Base-by-base conservation (phyloP, 257 asterid species). In the Vinca minor region DNA sequence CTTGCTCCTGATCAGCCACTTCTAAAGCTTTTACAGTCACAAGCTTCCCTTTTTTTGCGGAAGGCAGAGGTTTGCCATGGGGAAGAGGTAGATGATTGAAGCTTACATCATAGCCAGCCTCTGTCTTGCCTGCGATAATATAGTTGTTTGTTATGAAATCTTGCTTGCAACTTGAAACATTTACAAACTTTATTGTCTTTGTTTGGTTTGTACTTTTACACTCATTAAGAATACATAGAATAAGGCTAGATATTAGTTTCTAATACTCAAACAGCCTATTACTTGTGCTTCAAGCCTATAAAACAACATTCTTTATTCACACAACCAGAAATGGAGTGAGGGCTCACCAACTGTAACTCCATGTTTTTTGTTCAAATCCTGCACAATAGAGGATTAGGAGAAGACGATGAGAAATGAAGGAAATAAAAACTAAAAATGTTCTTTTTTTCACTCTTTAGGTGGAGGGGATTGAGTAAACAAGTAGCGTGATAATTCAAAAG, bases 281-380 rank as follows among this genome's bases (percentile, higher is more conserved):
- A 0, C 50, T 17, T 52, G 53, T 39, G 44, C 29, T 65, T 67
- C 42, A 61, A 53, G 39, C 34, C 20, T 56, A 76, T 35, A 28
- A 64, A n/a, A 54, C 55, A 62, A 67, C 36, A 70, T 29, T 39
- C 54, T 9, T 23, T 3, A 63, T 9, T 44, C 15, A 75, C 41
- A 62, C 13, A 60, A 55, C 60, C 23, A 58, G 14, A 50, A 54
- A 35, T 26, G 61, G 64, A 65, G 49, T 55, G 71, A 77, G 63
- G 21, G 73, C 93, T 85, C 77, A 89, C 98, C 91, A 9, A 29
- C 14, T 39, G 64, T 29, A 25, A 63, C 39, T 45, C 82, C 78
- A 53, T 74, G 73, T 45, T 83, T 88, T 65, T 80, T 81, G 74
- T 69, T 81, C 84, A 83, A 69, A 73, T 92, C 98, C 98, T 92